Evolutionary conservation across 2,329 filamentous ascomycete species (phyloP).

Genomic region (Allantophomopsis cytisporea): DNA sequence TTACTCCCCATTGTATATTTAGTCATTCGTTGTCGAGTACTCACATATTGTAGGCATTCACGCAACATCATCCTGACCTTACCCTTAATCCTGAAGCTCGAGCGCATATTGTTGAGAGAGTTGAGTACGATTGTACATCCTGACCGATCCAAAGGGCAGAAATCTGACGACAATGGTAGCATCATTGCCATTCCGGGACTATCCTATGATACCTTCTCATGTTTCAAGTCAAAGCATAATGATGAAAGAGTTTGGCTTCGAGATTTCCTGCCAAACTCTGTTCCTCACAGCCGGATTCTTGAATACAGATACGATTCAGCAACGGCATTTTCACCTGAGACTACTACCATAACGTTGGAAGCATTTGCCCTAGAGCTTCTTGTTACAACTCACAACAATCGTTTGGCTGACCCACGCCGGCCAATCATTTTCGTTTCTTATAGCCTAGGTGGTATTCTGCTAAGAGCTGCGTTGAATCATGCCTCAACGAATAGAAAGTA

Average conservation of each 20-base stretch:
- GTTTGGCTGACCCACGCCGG: background rate
- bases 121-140: too few species aligned
- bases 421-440: background rate
- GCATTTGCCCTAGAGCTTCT: slow-evolving; percentile 5
- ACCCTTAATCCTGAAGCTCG: too few species aligned
- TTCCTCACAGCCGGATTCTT: slow-evolving; percentile 16
- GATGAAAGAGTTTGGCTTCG: slow-evolving; percentile 16
- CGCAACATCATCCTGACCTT: too few species aligned
- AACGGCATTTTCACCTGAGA: too few species aligned
- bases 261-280: slow-evolving; percentile 16
- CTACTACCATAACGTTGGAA: slow-evolving; percentile 13
- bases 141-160: too few species aligned
- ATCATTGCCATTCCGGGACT: too few species aligned
- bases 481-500: background rate
- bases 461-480: background rate
- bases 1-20: too few species aligned
- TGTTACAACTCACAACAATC: slow-evolving; percentile 3
- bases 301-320: slow-evolving; percentile 22
- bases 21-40: too few species aligned
- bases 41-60: too few species aligned
- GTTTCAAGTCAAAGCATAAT: slow-evolving; percentile 9
- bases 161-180: too few species aligned
- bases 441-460: background rate
- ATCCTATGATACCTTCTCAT: too few species aligned
- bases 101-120: too few species aligned